A percentile compares a stretch with the other conserved stretches of the same genome.
phyloP scores from a whole-genome alignment of 1,284 basidiomycete species.

The Ustilago shanxiensis region DNA sequence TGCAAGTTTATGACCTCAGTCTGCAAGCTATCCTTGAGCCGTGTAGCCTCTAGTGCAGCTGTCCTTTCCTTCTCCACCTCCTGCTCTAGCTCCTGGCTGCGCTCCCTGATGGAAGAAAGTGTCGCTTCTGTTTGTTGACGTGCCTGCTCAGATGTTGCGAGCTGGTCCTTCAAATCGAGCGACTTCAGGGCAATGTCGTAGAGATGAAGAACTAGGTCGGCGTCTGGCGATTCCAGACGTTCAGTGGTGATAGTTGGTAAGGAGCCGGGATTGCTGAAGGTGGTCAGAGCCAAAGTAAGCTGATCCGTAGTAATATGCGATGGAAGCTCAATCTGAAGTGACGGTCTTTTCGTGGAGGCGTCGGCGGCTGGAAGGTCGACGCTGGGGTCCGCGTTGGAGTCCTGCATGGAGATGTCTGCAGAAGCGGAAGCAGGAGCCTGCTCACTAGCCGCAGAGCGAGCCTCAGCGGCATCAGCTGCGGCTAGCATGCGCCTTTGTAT shows the following conservation, averaged over 20 bases:
- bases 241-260: constrained; percentile 19
- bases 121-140: constrained; percentile 13
- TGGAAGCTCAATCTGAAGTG: constrained; percentile 29
- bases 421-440: constrained; percentile 14
- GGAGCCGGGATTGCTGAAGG: constrained; percentile 21
- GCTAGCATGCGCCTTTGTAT: constrained; percentile 37
- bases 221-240: constrained; percentile 39
- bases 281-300: constrained; percentile 29
- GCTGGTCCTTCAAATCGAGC: constrained; percentile 23
- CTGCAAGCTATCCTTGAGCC: constrained; percentile 44
- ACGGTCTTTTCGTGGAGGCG: background rate
- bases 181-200: constrained; percentile 39
- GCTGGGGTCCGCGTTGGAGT: constrained; percentile 8
- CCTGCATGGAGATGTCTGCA: constrained; percentile 22
- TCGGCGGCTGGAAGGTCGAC: background rate
- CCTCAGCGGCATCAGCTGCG: constrained; percentile 31
- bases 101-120: constrained; percentile 4
- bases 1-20: constrained; percentile 40
- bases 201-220: constrained; percentile 41
- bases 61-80: constrained; percentile 24
- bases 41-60: constrained; percentile 16
- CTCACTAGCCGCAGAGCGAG: constrained; percentile 11
- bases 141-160: constrained; percentile 12
- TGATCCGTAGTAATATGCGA: constrained; percentile 31
- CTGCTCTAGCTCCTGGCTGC: constrained; percentile 29